Base-by-base conservation (phyloP, 805 yeast genomes). In the Metschnikowia corniflorae region DNA sequence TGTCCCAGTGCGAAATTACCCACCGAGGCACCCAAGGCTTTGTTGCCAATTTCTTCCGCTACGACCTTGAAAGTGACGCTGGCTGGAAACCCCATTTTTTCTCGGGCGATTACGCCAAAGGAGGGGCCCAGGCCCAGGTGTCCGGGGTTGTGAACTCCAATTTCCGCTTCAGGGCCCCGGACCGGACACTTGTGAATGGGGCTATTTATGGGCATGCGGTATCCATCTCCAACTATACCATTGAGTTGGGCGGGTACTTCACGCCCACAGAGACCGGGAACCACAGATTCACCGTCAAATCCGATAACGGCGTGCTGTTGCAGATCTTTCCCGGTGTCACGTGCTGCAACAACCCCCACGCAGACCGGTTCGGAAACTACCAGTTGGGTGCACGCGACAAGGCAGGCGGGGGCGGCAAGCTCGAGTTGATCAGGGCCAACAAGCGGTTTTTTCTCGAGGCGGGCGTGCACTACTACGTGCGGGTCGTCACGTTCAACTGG, bases 401-500 rank as follows among this genome's bases (percentile, higher is more conserved):
- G 4, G 20, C 14, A 3, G 37, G 39, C 6, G 43, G 39, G 7
- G 41, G 33, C 3, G 43, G 42, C 9, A 27, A 12, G 7, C 17
- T 30, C 2, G 33, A 29, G 4, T 10, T 3, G 5, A n/a, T 21
- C 12, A 21, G n/a, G 9, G 12, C 24, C 5, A 21, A 10, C 24
- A 23, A 37, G 9, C 16, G 31, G 2, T 34, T 44, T 16, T 15
- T 21, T 12, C 37, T 44, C 13, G 21, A 21, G 6, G 33, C 15
- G 2, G 42, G 35, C 10, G 29, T 27, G 14, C 36, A 30, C n/a
- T 44, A 44, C 25, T 42, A 39, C 7, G 31, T 44, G 15, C 35
- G 29, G 28, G 27, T 44, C 12, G 43, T 44, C 9, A 33, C 28
- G n/a, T 44, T 38, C 24, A 44, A 44, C 27, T 44, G 48, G 48